These are phyloP conservation scores for Brassica nigra DNA, from an alignment of 345 rosid genomes.

Conservation along the genomic window DNA sequence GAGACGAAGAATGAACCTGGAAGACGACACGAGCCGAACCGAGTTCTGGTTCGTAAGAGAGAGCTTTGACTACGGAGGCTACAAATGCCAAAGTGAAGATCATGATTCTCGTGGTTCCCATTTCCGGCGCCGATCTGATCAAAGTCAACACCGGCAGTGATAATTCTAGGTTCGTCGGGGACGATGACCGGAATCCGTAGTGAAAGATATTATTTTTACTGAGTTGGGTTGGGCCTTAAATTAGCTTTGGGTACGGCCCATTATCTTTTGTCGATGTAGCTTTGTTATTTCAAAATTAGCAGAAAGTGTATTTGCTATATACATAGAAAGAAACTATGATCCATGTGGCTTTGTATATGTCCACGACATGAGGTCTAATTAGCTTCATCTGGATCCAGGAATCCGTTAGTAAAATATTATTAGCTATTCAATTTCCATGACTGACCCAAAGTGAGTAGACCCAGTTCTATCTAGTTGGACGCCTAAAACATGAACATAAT, in stretches of 20 bases:
- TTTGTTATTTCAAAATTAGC: not conserved
- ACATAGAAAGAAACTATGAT: too few relatives aligned
- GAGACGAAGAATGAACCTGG: constrained; percentile 53
- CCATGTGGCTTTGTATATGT: not conserved
- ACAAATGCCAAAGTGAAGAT: constrained; percentile 32
- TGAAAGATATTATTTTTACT: not conserved
- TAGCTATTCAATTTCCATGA: not conserved
- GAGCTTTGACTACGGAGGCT: constrained; percentile 36
- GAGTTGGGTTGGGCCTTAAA: constrained; percentile 2
- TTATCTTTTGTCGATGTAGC: not conserved
- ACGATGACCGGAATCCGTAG: constrained; percentile 13
- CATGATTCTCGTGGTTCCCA: constrained; percentile 31
- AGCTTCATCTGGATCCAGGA: not conserved
- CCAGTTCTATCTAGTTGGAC: not conserved
- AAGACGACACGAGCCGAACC: constrained; percentile 90
- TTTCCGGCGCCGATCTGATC: constrained; percentile 41
- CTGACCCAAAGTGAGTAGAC: not conserved
- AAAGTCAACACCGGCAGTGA: constrained; percentile 27
- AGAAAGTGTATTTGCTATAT: not conserved
- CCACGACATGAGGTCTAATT: too few relatives aligned
- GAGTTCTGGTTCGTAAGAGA: constrained; percentile 59
- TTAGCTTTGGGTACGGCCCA: not conserved
- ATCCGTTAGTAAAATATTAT: not conserved
- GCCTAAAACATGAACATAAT: not conserved
- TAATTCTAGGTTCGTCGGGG: constrained; percentile 6